A percentile compares a stretch with the other conserved stretches of the same genome.
These are phyloP conservation scores for Seminavis robusta DNA, from an alignment of 108 stramenopile species.

Conservation along the genomic window DNA sequence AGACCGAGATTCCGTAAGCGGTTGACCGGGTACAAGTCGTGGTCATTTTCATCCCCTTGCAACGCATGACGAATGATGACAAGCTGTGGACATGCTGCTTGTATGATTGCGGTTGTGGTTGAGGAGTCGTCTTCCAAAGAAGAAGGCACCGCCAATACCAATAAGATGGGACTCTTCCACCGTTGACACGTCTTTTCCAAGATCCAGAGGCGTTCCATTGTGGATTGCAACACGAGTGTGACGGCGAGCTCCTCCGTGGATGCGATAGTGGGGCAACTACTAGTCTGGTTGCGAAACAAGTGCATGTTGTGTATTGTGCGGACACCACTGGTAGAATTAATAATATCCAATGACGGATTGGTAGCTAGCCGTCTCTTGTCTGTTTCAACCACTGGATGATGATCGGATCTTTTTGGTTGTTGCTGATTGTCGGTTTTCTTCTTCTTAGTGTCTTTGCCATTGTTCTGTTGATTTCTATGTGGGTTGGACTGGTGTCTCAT, in stretches of 20 bases:
- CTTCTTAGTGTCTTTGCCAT: neutral
- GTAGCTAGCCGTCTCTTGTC: neutral
- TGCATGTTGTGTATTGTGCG: slow-evolving; percentile 22
- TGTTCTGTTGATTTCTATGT: neutral
- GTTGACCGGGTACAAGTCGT: slow-evolving; percentile 83
- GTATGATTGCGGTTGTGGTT: neutral
- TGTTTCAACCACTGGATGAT: neutral
- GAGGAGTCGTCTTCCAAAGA: neutral
- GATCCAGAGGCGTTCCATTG: slow-evolving; percentile 69
- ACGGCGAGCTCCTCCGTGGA: slow-evolving; percentile 1
- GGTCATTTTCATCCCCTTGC: slow-evolving; percentile 16
- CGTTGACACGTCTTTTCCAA: slow-evolving; percentile 59
- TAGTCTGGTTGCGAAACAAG: neutral
- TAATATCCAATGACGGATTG: neutral
- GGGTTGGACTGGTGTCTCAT: neutral
- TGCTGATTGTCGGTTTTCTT: neutral
- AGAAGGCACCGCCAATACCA: neutral
- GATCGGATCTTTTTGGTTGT: neutral
- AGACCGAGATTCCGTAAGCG: slow-evolving; percentile 85
- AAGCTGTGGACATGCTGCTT: slow-evolving; percentile 46
- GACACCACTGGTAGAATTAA: neutral
- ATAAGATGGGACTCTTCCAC: slow-evolving; percentile 76
- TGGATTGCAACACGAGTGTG: slow-evolving; percentile 70
- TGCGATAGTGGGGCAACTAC: slow-evolving; percentile 7
- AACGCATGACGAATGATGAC: slow-evolving; percentile 41